These are phyloP conservation scores for Cystobasidiaceae sp. DNA, from an alignment of 1,284 basidiomycete genomes.

Conservation along the genomic window DNA sequence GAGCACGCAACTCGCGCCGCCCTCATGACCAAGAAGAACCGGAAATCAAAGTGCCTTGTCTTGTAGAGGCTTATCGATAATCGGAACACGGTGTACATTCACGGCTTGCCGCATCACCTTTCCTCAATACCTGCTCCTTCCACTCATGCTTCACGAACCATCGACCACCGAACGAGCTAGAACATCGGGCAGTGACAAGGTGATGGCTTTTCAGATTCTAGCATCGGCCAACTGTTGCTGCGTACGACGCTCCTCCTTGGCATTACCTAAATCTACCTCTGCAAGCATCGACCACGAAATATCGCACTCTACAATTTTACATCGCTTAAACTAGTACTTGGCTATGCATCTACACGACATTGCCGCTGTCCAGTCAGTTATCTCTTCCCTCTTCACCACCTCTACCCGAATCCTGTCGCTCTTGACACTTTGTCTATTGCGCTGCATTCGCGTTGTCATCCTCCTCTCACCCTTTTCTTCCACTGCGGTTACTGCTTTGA, in stretches of 20 bases:
- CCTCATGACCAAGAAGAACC: conserved; percentile 60
- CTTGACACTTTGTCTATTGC: neutral
- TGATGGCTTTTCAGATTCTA: neutral
- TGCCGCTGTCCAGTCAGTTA: too few relatives aligned
- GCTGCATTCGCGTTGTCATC: neutral
- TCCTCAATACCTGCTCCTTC: neutral
- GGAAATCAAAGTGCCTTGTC: conserved; percentile 69
- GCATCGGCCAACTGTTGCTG: neutral
- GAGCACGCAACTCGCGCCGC: conserved; percentile 58
- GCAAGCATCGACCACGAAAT: neutral
- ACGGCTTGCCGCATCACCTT: neutral
- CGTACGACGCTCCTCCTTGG: neutral
- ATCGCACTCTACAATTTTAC: too few relatives aligned
- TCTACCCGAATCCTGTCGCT: neutral
- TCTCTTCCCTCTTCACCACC: neutral
- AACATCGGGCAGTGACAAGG: neutral
- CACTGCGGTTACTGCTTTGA: too few relatives aligned
- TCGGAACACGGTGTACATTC: neutral
- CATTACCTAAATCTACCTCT: too few relatives aligned
- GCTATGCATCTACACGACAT: too few relatives aligned
- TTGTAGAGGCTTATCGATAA: conserved; percentile 50
- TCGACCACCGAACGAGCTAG: too few relatives aligned
- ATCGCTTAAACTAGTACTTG: too few relatives aligned
- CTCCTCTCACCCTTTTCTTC: neutral
- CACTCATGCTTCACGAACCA: neutral